Evolutionary conservation across 257 asterid species (phyloP), one percentile per base, ranked within the genome.

Genomic region (Catharanthus roseus): DNA sequence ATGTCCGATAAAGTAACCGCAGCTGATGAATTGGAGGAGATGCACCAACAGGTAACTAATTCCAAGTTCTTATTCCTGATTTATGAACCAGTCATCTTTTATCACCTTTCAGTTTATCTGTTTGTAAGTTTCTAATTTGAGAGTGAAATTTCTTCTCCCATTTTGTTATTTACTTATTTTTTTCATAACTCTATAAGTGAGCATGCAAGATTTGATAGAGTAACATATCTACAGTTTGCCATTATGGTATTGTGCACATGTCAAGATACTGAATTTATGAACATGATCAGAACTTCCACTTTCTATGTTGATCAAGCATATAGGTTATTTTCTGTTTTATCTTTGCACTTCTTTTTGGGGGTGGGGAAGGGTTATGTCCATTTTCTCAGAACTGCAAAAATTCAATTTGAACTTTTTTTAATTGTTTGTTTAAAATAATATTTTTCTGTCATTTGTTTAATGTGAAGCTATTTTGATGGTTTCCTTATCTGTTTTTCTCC

Each of bases 1-100:
- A 79, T 95, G 85, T 91, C 97, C 7, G 99, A 91, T 83, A 95
- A 91, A 87, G 92, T 82, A 70, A 86, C 88, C 64, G 93, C 97
- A 36, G 72, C 91, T 33, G 99, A 95, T 86, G 97, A 95, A 85
- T 80, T 89, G 83, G 91, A 86, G 78, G 99, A 89, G 86, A 89
- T 95, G 90, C 85, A 91, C 80, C 95, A 85, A 84, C 90, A 89
- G 99, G 99, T 93, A 80, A 57, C 72, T 73, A 4, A 10, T 63
- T 47, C 47, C 61, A 42, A 8, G 3, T 6, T 53, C 53, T 55
- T 21, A n/a, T 39, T 10, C 26, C 41, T 41, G 18, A 50, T 24
- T 12, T 41, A 66, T 66, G 44, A 73, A 65, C 41, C 60, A 19
- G 67, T 65, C 34, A 56, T 24, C 51, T 38, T 47, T 8, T 18